Conservation (phyloP, 148 eudicot species). For the Rhododendron williamsianum region DNA sequence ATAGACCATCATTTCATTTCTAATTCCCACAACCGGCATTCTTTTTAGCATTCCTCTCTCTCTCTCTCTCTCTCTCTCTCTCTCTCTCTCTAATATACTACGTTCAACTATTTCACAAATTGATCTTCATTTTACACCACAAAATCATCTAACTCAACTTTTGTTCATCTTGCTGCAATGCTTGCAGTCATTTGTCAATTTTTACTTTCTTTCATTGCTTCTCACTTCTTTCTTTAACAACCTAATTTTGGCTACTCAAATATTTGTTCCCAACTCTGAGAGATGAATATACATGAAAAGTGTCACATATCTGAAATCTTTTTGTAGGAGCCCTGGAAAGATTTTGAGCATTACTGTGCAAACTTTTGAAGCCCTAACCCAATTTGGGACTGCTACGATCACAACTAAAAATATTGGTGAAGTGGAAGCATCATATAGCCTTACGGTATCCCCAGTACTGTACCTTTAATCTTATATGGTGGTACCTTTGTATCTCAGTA, state of each 20-base stretch:
- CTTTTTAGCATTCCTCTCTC: not conserved
- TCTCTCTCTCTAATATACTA: not conserved
- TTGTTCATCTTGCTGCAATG: not conserved
- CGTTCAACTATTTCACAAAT: not conserved
- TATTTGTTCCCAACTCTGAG: not conserved
- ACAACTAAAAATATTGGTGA: conserved; percentile 71
- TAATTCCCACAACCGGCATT: not conserved
- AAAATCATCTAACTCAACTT: not conserved
- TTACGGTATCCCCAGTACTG: conserved; percentile 50
- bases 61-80: not conserved
- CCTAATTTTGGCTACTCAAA: not conserved
- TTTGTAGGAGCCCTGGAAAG: conserved; percentile 86
- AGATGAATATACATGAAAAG: not conserved
- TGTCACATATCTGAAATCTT: not conserved
- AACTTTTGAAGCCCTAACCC: conserved; percentile 91
- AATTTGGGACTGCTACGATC: conserved; percentile 73
- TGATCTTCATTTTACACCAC: not conserved
- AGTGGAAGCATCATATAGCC: conserved; percentile 95
- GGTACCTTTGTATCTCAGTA: not conserved
- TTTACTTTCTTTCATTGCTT: not conserved
- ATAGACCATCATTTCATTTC: not conserved
- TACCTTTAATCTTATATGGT: not conserved
- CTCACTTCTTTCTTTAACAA: not conserved
- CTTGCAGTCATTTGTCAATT: not conserved
- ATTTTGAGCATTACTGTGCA: conserved; percentile 66